A percentile compares a stretch with the other conserved stretches of the same genome.
phyloP scores from a whole-genome alignment of 495 filamentous ascomycete genomes.

The Rostrohypoxylon terebratum region DNA sequence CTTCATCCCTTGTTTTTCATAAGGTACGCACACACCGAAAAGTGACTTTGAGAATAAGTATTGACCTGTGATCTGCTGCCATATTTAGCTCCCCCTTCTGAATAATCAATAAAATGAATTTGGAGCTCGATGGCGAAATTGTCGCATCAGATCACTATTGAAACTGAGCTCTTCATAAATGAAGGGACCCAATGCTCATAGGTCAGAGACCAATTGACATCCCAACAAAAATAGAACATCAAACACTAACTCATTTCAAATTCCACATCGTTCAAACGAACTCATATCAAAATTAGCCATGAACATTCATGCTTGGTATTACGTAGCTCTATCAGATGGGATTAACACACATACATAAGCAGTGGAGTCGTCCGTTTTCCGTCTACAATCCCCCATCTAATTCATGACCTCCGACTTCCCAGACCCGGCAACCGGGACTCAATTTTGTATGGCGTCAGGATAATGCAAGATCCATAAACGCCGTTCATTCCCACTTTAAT shows the following conservation, averaged over 20 bases:
- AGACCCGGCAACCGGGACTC: conserved; percentile 11
- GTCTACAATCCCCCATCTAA: not conserved
- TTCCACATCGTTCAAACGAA: not conserved
- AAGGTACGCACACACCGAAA: too few species aligned
- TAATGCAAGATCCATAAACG: conserved; percentile 28
- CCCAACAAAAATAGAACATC: not conserved
- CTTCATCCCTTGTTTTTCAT: too few species aligned
- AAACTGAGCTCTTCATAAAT: too few species aligned
- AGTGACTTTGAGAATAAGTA: too few species aligned
- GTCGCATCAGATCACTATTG: too few species aligned
- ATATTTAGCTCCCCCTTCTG: too few species aligned
- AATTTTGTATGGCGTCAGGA: conserved; percentile 32
- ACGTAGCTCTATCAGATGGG: conserved; percentile 30
- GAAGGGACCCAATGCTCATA: too few species aligned
- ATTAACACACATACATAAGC: conserved; percentile 27
- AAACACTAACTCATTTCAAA: not conserved
- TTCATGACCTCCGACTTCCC: conserved; percentile 10
- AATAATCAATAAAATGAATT: too few species aligned
- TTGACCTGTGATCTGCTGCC: too few species aligned
- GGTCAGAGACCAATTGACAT: too few species aligned
- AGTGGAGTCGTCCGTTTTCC: conserved; percentile 22
- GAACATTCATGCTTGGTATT: conserved; percentile 39
- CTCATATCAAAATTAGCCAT: conserved; percentile 6
- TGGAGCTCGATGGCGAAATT: too few species aligned
- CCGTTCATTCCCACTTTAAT: conserved; percentile 22